Conservation (phyloP, 352 stramenopile genomes). For the Pelagophyceae sp. region DNA sequence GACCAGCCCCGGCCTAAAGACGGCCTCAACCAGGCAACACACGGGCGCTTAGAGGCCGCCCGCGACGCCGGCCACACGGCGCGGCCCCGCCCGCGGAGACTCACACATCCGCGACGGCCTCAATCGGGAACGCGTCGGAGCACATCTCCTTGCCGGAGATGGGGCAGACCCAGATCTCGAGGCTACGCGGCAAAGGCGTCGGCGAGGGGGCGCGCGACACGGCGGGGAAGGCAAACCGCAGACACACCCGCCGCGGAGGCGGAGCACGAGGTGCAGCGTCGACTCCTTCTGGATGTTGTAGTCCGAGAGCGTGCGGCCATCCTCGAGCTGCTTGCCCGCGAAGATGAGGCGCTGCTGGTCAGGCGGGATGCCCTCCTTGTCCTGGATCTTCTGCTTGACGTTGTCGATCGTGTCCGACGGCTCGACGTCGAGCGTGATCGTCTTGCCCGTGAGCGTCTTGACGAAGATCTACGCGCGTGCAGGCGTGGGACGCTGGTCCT, state of each 20-base stretch:
- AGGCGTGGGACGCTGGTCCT: too few relatives aligned
- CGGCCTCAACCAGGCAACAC: too few relatives aligned
- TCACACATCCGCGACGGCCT: not conserved
- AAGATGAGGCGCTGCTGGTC: conserved; percentile 77
- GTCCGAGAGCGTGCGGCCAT: conserved; percentile 69
- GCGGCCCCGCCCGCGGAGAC: too few relatives aligned
- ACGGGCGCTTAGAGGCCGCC: too few relatives aligned
- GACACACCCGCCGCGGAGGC: conserved; percentile 69
- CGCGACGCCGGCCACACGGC: too few relatives aligned
- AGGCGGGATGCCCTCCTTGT: conserved; percentile 94
- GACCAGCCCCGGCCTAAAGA: conserved; percentile 1
- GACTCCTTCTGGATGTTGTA: conserved; percentile 94
- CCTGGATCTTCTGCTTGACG: conserved; percentile 99
- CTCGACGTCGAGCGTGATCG: conserved; percentile 99
- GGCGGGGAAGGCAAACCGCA: not conserved
- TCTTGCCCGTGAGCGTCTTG: conserved; percentile 92
- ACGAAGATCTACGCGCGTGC: conserved; percentile 71
- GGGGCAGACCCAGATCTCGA: conserved; percentile 14
- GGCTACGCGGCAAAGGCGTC: not conserved
- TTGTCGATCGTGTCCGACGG: conserved; percentile 98
- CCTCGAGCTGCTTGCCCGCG: conserved; percentile 76
- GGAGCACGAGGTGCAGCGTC: conserved; percentile 88
- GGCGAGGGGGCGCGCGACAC: not conserved
- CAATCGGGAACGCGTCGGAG: conserved; percentile 11
- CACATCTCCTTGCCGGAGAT: conserved; percentile 11